Base-by-base conservation (phyloP, 495 filamentous ascomycete genomes). In the Lophiotrema nucula region DNA sequence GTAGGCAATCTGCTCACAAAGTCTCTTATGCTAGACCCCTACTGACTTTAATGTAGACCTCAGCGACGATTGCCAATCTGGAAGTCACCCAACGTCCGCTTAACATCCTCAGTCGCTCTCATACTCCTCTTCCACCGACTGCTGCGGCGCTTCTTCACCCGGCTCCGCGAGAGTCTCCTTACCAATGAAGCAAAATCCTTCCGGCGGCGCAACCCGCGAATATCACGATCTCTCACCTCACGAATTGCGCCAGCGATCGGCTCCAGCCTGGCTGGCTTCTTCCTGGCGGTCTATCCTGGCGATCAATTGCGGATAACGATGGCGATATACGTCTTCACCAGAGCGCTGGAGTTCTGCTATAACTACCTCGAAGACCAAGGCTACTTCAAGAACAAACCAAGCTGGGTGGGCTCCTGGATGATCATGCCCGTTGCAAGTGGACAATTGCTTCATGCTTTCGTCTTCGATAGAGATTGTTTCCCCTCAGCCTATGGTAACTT, bases 331-430 rank as follows among this genome's bases (percentile, higher is more conserved):
- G 75, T 83, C 31, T 77, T 85, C 52, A 89, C 90, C 47, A 82
- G 88, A 28, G 87, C 89, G 5, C 73, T 92, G 52, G 93, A 98
- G 71, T 93, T 89, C 65, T 77, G 86, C 23, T 98, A 91, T 75
- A 96, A 95, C 70, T 76, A 82, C 3, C 74, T 87, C 13, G 90
- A 96, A 64, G 82, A 87, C 33, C 83, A 88, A 58, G 92, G 92
- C 5, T 87, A 83, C 77, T 78, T 96, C 48, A 84, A 82, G 76
- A 79, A 85, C 38, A 75, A 74, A 67, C 78, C 90, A 5, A 81
- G 80, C 83, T 98, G 93, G 93, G 92, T 90, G 77, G 93, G 92
- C 21, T 95, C 90, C 68, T 97, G 92, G 92, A 76, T 97, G 79
- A 74, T 97, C 65, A 92, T 96, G 80, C 93, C 93, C 0, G 67